Conservation (phyloP, 129 eudicot genomes). For the Artemisia annua region DNA sequence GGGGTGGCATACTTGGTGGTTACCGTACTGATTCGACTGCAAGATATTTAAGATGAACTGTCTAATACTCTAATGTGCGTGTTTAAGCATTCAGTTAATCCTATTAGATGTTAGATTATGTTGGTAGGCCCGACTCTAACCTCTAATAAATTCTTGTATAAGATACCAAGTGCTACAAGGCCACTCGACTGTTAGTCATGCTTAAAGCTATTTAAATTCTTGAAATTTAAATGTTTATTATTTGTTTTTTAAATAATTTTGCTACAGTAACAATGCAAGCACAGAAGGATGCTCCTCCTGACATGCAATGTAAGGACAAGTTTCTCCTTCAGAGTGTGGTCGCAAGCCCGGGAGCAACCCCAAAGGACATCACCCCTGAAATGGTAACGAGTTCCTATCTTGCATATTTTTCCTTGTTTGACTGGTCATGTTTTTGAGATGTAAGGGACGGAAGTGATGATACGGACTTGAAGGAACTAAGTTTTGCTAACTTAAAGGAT, state of each 20-base stretch:
- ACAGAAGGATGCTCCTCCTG: conserved; percentile 91
- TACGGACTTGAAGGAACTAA: background rate
- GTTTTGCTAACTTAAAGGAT: too few relatives aligned
- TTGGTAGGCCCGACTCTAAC: too few relatives aligned
- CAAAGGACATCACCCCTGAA: conserved; percentile 80
- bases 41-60: too few relatives aligned
- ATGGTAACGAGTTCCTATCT: conserved; percentile 48
- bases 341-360: conserved; percentile 48
- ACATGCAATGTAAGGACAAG: conserved; percentile 90
- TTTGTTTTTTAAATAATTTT: conserved; percentile 14
- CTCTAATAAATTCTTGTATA: background rate
- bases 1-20: too few relatives aligned
- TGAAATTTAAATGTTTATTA: background rate
- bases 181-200: conserved; percentile 4
- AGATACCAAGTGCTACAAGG: background rate
- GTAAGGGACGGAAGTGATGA: background rate
- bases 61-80: too few relatives aligned
- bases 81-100: too few relatives aligned
- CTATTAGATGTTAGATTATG: too few relatives aligned
- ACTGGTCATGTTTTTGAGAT: conserved; percentile 12
- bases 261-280: conserved; percentile 93
- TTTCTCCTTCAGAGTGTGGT: conserved; percentile 91
- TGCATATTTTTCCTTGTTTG: conserved; percentile 4
- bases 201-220: background rate
- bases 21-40: too few relatives aligned